These are phyloP conservation scores for Tieghemiomyces parasiticus DNA, from an alignment of 192 early-diverging fungal species.

Conservation along the genomic window DNA sequence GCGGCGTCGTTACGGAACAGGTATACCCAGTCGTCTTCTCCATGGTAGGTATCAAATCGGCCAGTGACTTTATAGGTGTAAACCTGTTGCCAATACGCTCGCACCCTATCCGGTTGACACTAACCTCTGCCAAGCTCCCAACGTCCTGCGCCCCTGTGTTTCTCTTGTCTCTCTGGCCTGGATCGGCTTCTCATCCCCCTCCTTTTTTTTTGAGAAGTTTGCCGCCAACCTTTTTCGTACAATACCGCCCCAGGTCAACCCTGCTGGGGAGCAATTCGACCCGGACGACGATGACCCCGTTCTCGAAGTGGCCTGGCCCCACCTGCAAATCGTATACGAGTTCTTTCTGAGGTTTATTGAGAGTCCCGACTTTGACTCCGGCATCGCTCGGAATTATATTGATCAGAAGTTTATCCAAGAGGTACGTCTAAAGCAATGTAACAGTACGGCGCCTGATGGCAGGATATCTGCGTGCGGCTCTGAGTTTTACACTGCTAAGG, in stretches of 20 bases:
- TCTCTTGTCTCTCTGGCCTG: background rate
- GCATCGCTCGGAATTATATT: slow-evolving; percentile 90
- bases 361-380: slow-evolving; percentile 94
- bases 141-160: background rate
- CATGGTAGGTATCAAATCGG: slow-evolving; percentile 51
- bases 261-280: slow-evolving; percentile 91
- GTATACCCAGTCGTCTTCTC: slow-evolving; percentile 85
- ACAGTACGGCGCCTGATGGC: background rate
- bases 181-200: slow-evolving; percentile 5
- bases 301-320: slow-evolving; percentile 93
- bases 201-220: slow-evolving; percentile 38
- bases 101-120: too few relatives aligned
- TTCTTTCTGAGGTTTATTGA: slow-evolving; percentile 98
- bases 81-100: background rate
- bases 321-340: slow-evolving; percentile 95
- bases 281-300: slow-evolving; percentile 99
- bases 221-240: slow-evolving; percentile 90
- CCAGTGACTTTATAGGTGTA: background rate
- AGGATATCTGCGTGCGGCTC: background rate
- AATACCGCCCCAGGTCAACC: slow-evolving; percentile 90
- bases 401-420: slow-evolving; percentile 89
- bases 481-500: too few relatives aligned
- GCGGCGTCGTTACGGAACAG: slow-evolving; percentile 74
- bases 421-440: slow-evolving; percentile 32
- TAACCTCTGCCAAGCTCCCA: background rate